These are phyloP conservation scores for Cercospora sp. DNA, from an alignment of 2,329 filamentous ascomycete species.

Conservation along the genomic window DNA sequence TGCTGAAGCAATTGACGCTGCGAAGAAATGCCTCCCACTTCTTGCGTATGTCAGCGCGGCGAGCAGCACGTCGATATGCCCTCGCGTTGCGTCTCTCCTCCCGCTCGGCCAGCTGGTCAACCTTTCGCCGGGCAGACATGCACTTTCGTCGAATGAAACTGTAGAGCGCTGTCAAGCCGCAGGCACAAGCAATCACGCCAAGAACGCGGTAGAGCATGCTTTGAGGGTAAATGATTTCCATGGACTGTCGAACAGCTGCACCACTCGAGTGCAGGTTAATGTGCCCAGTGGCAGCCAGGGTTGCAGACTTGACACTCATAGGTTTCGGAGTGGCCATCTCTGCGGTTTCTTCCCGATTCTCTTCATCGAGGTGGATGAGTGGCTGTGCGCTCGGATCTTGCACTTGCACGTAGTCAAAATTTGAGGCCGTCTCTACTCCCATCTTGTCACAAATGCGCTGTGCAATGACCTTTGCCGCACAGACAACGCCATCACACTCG, in stretches of 20 bases:
- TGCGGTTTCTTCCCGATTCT: neutral
- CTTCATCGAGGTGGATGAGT: slow-evolving; percentile 25
- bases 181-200: slow-evolving; percentile 46
- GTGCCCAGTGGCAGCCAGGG: slow-evolving; percentile 19
- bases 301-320: slow-evolving; percentile 19
- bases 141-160: slow-evolving; percentile 50
- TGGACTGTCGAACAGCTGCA: slow-evolving; percentile 21
- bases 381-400: slow-evolving; percentile 25
- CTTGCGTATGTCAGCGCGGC: slow-evolving; percentile 51
- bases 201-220: slow-evolving; percentile 43
- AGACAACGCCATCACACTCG: slow-evolving; percentile 47
- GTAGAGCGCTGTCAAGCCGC: slow-evolving; percentile 49
- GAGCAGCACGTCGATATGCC: slow-evolving; percentile 56
- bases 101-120: slow-evolving; percentile 54
- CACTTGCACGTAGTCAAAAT: slow-evolving; percentile 27
- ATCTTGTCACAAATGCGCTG: slow-evolving; percentile 38
- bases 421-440: slow-evolving; percentile 27
- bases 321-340: neutral
- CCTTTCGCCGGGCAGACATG: slow-evolving; percentile 51
- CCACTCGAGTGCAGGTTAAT: slow-evolving; percentile 20
- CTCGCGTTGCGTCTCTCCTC: slow-evolving; percentile 56
- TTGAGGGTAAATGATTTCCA: slow-evolving; percentile 25
- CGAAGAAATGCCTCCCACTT: slow-evolving; percentile 48
- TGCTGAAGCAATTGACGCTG: slow-evolving; percentile 35
- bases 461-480: slow-evolving; percentile 43